These are phyloP conservation scores for Exsudoporus frostii DNA, from an alignment of 768 basidiomycete species.

Conservation along the genomic window DNA sequence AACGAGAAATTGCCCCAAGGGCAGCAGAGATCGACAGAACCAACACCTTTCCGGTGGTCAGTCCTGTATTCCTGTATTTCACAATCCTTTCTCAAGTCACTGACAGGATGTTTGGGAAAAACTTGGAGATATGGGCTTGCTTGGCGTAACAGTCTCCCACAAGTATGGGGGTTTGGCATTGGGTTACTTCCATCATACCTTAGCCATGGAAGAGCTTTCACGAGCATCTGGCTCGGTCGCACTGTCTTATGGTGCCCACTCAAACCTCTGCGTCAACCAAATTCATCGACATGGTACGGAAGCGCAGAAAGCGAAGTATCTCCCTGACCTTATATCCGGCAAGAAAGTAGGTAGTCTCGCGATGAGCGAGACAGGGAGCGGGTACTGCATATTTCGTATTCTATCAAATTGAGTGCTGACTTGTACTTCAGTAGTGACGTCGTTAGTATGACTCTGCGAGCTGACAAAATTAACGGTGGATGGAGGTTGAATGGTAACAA, in stretches of 20 bases:
- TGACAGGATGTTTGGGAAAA: slow-evolving; percentile 82
- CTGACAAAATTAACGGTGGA: slow-evolving; percentile 72
- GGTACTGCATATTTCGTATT: slow-evolving; percentile 30
- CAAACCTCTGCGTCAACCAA: slow-evolving; percentile 85
- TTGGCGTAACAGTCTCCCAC: slow-evolving; percentile 80
- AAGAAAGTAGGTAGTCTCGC: slow-evolving; percentile 86
- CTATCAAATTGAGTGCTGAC: not conserved
- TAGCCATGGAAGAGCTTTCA: slow-evolving; percentile 95
- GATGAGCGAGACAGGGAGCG: slow-evolving; percentile 91
- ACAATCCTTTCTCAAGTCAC: slow-evolving; percentile 8
- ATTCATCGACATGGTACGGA: slow-evolving; percentile 83
- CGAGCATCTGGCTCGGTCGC: slow-evolving; percentile 89
- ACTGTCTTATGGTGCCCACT: slow-evolving; percentile 89
- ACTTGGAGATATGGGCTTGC: slow-evolving; percentile 87
- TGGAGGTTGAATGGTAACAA: slow-evolving; percentile 87
- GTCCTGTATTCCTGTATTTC: slow-evolving; percentile 15
- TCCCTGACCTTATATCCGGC: slow-evolving; percentile 77
- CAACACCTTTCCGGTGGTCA: slow-evolving; percentile 76
- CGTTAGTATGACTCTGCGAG: slow-evolving; percentile 86
- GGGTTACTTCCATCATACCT: slow-evolving; percentile 83
- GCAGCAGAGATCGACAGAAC: slow-evolving; percentile 84
- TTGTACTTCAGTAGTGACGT: slow-evolving; percentile 63
- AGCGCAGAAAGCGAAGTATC: slow-evolving; percentile 76
- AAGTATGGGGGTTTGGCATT: slow-evolving; percentile 79
- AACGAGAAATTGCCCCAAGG: slow-evolving; percentile 80